phyloP scores from a whole-genome alignment of 78 protist genomes.

The Diacronema lutheri region DNA sequence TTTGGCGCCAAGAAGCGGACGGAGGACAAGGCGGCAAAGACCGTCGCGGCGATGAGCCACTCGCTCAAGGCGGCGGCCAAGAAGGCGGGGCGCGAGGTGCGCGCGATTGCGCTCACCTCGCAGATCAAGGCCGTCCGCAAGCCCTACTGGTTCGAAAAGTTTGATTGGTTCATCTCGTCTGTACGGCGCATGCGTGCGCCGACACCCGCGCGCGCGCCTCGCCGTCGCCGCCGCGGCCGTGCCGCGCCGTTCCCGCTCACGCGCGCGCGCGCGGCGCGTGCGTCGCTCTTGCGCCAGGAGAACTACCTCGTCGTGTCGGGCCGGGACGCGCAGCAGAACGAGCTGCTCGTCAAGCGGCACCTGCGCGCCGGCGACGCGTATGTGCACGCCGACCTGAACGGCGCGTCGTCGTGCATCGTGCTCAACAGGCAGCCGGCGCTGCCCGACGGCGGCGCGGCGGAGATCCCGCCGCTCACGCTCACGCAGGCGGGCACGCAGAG shows the following conservation, averaged over 20 bases:
- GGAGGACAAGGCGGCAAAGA: conserved; percentile 68
- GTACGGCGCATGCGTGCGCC: too few relatives aligned
- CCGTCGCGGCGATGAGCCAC: conserved; percentile 61
- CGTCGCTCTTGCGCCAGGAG: too few relatives aligned
- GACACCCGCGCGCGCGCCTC: too few relatives aligned
- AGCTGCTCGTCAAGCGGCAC: conserved; percentile 72
- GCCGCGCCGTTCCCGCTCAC: too few relatives aligned
- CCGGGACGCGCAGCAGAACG: conserved; percentile 93
- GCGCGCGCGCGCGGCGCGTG: too few relatives aligned
- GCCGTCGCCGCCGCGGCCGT: too few relatives aligned
- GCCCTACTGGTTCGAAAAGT: conserved; percentile 95
- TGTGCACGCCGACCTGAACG: conserved; percentile 92
- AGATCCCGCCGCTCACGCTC: conserved; percentile 54
- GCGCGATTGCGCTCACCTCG: conserved; percentile 21
- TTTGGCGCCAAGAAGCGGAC: conserved; percentile 66
- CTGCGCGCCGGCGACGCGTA: conserved; percentile 74
- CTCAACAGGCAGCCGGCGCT: conserved; percentile 48
- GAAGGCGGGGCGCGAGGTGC: conserved; percentile 21
- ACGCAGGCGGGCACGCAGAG: conserved; percentile 59
- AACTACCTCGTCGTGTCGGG: conserved; percentile 86
- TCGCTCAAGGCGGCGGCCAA: conserved; percentile 67
- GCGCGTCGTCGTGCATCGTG: conserved; percentile 81
- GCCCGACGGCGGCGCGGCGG: neutral
- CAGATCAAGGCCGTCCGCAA: conserved; percentile 65
- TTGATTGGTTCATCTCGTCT: conserved; percentile 88